phyloP scores from a whole-genome alignment of 192 early-diverging fungal genomes.

The Umbelopsis sp. region DNA sequence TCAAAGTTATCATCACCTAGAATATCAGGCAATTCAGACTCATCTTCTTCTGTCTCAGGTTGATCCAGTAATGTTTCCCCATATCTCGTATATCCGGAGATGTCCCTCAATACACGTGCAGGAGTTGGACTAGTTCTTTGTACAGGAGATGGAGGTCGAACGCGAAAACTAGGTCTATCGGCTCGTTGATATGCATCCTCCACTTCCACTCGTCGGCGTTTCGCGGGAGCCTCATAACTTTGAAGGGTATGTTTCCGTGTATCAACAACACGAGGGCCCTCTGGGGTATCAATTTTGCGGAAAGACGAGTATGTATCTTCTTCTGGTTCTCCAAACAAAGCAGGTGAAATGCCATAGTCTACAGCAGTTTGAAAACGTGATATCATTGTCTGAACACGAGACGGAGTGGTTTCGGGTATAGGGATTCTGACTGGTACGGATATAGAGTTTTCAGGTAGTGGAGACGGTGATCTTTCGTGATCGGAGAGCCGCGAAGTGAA shows the following conservation, averaged over 20 bases:
- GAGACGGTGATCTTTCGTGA: not conserved
- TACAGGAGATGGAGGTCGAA: not conserved
- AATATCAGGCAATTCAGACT: not conserved
- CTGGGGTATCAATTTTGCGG: constrained; percentile 10
- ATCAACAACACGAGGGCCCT: constrained; percentile 10
- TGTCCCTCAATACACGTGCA: not conserved
- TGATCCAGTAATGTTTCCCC: constrained; percentile 2
- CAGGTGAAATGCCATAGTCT: constrained; percentile 13
- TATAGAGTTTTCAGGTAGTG: constrained; percentile 5
- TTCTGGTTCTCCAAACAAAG: not conserved
- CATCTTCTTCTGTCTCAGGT: not conserved
- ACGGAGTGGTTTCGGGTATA: constrained; percentile 20
- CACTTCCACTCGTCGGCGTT: not conserved
- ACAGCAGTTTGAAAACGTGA: constrained; percentile 20
- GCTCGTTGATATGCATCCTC: not conserved
- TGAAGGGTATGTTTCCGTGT: not conserved
- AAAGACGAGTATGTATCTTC: constrained; percentile 3
- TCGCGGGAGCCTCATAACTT: not conserved
- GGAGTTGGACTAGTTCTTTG: not conserved
- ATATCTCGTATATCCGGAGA: constrained; percentile 2
- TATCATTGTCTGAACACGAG: constrained; percentile 11
- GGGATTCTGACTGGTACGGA: constrained; percentile 10
- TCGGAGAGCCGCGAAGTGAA: not conserved
- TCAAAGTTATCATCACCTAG: not conserved
- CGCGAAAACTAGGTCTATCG: not conserved